Conservation (phyloP, 2,329 filamentous ascomycete species). For the Ceratocystis diversiconidia region DNA sequence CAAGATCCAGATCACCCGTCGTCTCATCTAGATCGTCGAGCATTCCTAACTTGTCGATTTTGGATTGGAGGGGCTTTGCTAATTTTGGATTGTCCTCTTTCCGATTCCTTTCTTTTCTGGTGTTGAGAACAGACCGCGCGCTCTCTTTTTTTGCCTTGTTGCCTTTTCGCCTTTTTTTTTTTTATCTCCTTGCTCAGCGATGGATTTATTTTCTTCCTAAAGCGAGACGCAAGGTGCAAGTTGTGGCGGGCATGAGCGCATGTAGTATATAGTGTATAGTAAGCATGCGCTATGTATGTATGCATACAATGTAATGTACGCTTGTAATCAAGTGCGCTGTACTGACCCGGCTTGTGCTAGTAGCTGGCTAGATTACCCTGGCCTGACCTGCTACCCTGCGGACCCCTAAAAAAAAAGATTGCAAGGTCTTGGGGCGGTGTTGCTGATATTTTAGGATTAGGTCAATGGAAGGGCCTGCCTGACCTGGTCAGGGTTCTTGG, state of each 20-base stretch:
- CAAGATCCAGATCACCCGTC: conserved; percentile 1
- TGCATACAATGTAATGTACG: background rate
- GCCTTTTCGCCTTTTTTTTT: background rate
- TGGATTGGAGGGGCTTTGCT: conserved; percentile 3
- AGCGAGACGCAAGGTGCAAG: conserved; percentile 5
- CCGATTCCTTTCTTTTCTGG: background rate
- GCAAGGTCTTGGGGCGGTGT: conserved; percentile 1
- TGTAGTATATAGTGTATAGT: background rate
- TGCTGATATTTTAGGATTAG: background rate
- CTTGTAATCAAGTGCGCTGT: background rate
- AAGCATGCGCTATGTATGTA: too few relatives aligned
- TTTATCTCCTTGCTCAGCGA: background rate
- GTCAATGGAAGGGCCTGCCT: background rate
- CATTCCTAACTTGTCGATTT: background rate
- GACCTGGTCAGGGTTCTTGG: background rate
- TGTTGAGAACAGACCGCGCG: background rate
- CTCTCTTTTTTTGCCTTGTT: background rate
- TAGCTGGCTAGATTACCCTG: too few relatives aligned
- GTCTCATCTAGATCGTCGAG: conserved; percentile 4
- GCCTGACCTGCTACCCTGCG: too few relatives aligned
- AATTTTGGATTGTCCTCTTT: background rate
- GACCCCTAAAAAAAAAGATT: background rate
- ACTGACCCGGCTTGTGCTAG: too few relatives aligned
- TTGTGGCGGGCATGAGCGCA: background rate
- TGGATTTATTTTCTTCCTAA: background rate